Evolutionary conservation across 345 rosid genomes (phyloP).

Genomic region (Barbarea vulgaris): DNA sequence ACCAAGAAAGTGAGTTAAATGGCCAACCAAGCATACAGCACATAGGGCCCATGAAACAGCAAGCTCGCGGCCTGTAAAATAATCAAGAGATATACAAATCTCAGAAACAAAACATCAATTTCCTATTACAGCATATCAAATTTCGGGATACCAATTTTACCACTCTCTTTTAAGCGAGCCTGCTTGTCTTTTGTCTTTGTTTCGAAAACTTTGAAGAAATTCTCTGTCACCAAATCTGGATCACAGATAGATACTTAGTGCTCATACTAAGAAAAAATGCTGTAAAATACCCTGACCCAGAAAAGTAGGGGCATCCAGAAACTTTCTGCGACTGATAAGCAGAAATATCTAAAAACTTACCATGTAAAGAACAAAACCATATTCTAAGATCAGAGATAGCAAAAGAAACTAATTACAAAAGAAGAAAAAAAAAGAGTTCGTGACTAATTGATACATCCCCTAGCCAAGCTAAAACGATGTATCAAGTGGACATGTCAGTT

Average conservation of each 20-base stretch:
- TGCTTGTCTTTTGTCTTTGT: constrained; percentile 81
- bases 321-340: constrained; percentile 7
- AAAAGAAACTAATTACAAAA: constrained; percentile 2
- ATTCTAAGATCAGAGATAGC: not conserved
- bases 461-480: constrained; percentile 2
- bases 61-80: constrained; percentile 72
- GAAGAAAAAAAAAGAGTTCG: not conserved
- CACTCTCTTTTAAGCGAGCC: constrained; percentile 77
- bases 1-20: constrained; percentile 75
- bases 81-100: constrained; percentile 11
- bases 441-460: not conserved
- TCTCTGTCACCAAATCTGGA: constrained; percentile 67
- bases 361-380: not conserved
- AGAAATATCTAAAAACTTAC: constrained; percentile 7
- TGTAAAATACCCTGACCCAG: not conserved
- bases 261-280: constrained; percentile 20
- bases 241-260: constrained; percentile 33
- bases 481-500: constrained; percentile 11
- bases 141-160: constrained; percentile 40
- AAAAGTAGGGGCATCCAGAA: constrained; percentile 13
- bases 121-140: constrained; percentile 1
- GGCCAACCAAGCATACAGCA: constrained; percentile 96
- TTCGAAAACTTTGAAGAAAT: constrained; percentile 78
- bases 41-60: constrained; percentile 97
- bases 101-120: constrained; percentile 27